Evolutionary conservation across 345 rosid genomes (phyloP).

Genomic region (Boechera divaricarpa): DNA sequence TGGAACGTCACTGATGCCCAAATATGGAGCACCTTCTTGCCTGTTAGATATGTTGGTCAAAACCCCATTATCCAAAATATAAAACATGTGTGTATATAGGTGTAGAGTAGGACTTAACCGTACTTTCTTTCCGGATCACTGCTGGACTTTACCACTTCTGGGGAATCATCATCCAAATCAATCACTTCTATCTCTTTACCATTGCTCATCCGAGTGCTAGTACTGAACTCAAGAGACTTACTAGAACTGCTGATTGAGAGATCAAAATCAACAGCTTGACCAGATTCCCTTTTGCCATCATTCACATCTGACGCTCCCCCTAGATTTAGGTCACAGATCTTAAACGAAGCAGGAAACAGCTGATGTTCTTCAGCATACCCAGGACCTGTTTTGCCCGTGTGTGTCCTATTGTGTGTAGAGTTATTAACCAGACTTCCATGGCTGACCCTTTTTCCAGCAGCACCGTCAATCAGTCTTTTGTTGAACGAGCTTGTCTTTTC

Average conservation of each 20-base stretch:
- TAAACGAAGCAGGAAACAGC: conserved; percentile 79
- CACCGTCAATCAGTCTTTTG: conserved; percentile 42
- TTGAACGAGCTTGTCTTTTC: conserved; percentile 39
- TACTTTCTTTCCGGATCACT: conserved; percentile 66
- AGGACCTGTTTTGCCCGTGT: conserved; percentile 45
- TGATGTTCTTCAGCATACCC: conserved; percentile 73
- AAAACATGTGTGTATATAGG: background rate
- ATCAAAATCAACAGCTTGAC: conserved; percentile 65
- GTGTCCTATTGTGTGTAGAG: conserved; percentile 43
- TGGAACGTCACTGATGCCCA: conserved; percentile 61
- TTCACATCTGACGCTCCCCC: conserved; percentile 67
- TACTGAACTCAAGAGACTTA: conserved; percentile 54
- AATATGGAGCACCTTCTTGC: conserved; percentile 60
- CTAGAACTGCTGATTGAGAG: conserved; percentile 75
- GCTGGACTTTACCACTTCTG: conserved; percentile 59
- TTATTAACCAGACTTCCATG: conserved; percentile 46
- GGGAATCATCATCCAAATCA: conserved; percentile 82
- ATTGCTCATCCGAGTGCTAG: conserved; percentile 52
- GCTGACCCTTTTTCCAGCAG: conserved; percentile 26
- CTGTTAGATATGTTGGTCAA: conserved; percentile 49
- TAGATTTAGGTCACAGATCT: conserved; percentile 91
- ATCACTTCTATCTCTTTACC: conserved; percentile 85
- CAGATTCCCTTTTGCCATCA: conserved; percentile 53
- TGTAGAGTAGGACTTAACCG: conserved; percentile 32
- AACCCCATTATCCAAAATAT: conserved; percentile 8